A percentile compares a stretch with the other conserved stretches of the same genome.
Evolutionary conservation across 2,329 filamentous ascomycete genomes (phyloP).

Genomic region (Sclerotinia borealis): DNA sequence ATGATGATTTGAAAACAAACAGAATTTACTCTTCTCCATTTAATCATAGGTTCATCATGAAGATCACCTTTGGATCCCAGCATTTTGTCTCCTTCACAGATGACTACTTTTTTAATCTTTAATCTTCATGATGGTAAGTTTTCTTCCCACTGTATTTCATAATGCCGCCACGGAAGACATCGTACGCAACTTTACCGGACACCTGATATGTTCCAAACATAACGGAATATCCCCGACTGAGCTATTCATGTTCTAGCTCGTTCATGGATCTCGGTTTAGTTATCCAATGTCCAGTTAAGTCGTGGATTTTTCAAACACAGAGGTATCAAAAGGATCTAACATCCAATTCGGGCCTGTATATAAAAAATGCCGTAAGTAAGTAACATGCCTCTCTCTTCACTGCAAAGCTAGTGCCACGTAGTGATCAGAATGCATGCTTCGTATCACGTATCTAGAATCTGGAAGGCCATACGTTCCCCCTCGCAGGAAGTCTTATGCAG

Average conservation of each 20-base stretch:
- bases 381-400: not conserved
- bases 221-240: not conserved
- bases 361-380: too few species aligned
- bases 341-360: not conserved
- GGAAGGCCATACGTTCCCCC: not conserved
- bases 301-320: not conserved
- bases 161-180: not conserved
- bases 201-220: not conserved
- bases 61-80: too few species aligned
- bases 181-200: not conserved
- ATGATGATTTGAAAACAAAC: not conserved
- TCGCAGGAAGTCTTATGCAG: not conserved
- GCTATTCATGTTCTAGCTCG: not conserved
- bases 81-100: too few species aligned
- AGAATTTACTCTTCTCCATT: not conserved
- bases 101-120: too few species aligned
- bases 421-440: not conserved
- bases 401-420: not conserved
- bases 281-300: not conserved
- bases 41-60: not conserved
- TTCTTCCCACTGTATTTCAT: not conserved
- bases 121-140: not conserved
- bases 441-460: not conserved
- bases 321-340: not conserved
- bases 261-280: not conserved